Evolutionary conservation across 345 rosid genomes (phyloP), one percentile per base, ranked within the genome.

Genomic region (Salix dunnii): DNA sequence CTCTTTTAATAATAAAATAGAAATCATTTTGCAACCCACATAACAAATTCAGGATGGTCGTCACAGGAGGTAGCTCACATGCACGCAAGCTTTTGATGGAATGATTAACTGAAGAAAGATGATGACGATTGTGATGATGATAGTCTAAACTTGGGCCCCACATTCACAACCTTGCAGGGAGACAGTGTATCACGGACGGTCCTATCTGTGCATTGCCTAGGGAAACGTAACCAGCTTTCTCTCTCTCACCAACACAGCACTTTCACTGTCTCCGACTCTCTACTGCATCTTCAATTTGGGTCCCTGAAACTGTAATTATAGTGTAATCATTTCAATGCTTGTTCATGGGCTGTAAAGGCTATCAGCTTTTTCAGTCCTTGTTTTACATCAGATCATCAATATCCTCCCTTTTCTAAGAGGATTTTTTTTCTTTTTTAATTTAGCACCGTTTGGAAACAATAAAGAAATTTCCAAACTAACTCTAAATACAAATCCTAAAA

Each of bases 121-220:
- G 38, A 65, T 5, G 18, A 31, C 4, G 70, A 67, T 36, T 12
- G 21, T 27, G 43, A 33, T 36, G 43, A 65, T 31, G 48, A 65
- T 33, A 30, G 46, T 23, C 18, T 12, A 51, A 20, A n/a, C 11
- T 16, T 20, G 51, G 77, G 78, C 8, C 82, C 72, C 42, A 48
- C 25, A 25, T 0, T 28, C 43, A 8, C 40, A 43, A 9, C 12
- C 3, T 35, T 46, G 51, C 30, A 63, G 21, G 3, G 31, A 67
- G 83, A 68, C 80, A 61, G 74, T 60, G 77, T 48, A 63, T 81
- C 83, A 81, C 83, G 80, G 83, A 81, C 77, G 71, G 80, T 76
- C 80, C 74, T 76, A 60, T 61, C 77, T 67, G 20, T 0, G 62
- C 28, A 9, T 1, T 55, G 33, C 77, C 74, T 81, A 46, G 80